phyloP scores from a whole-genome alignment of 2,329 filamentous ascomycete genomes.

The Xylariales sp. region DNA sequence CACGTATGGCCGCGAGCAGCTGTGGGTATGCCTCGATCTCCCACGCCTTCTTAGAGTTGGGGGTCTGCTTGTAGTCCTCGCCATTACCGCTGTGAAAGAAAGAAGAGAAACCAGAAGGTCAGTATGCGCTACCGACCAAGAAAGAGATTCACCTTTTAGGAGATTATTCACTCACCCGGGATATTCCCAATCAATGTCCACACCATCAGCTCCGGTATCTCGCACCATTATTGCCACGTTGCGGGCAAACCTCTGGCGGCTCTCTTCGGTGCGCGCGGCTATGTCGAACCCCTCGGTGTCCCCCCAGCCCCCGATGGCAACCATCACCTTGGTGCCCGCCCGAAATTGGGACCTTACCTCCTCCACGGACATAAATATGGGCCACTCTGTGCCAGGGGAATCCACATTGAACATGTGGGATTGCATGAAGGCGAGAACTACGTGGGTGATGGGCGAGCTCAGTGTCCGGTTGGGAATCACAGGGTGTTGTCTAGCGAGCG shows the following conservation, averaged over 20 bases:
- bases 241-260: conserved; percentile 48
- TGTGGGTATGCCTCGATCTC: conserved; percentile 61
- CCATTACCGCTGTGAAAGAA: conserved; percentile 56
- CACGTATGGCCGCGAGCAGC: conserved; percentile 54
- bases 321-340: conserved; percentile 52
- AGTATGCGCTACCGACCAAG: background rate
- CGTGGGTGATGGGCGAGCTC: conserved; percentile 45
- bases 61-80: conserved; percentile 59
- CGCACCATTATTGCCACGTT: conserved; percentile 53
- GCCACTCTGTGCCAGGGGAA: conserved; percentile 37
- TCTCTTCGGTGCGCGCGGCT: conserved; percentile 41
- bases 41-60: conserved; percentile 53
- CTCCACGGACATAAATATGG: conserved; percentile 45
- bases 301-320: conserved; percentile 64
- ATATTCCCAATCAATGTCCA: conserved; percentile 66
- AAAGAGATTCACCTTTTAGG: background rate
- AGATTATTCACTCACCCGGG: conserved; percentile 18
- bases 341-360: conserved; percentile 49
- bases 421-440: conserved; percentile 51
- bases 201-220: conserved; percentile 54
- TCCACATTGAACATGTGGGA: conserved; percentile 44
- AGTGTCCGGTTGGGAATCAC: conserved; percentile 22
- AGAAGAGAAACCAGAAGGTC: background rate
- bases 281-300: conserved; percentile 52
- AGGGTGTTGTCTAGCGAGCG: conserved; percentile 21